phyloP scores from a whole-genome alignment of 1,284 basidiomycete genomes.

The Boletus semigastroideus region DNA sequence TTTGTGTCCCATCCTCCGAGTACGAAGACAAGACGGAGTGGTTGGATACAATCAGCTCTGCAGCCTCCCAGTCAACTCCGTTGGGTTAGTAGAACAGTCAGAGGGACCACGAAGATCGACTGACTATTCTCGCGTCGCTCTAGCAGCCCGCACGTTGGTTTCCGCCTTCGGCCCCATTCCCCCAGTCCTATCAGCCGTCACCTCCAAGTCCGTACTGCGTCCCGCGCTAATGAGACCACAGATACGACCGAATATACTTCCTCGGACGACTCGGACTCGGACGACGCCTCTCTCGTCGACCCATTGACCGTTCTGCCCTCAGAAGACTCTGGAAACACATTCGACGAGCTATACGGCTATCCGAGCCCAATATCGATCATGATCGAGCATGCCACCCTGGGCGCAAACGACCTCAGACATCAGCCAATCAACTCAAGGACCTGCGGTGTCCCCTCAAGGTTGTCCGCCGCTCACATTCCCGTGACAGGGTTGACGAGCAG shows the following conservation, averaged over 20 bases:
- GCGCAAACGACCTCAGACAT: not conserved
- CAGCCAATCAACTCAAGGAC: not conserved
- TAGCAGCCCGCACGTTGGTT: too few species aligned
- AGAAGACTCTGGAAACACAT: not conserved
- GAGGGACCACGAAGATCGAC: too few species aligned
- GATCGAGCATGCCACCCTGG: slow-evolving; percentile 16
- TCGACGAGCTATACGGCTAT: not conserved
- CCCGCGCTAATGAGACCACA: not conserved
- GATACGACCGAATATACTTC: too few species aligned
- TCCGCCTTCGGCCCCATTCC: too few species aligned
- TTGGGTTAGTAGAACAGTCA: too few species aligned
- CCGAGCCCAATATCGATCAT: slow-evolving; percentile 1
- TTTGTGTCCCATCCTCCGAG: too few species aligned
- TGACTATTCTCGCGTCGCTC: too few species aligned
- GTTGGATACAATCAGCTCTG: too few species aligned
- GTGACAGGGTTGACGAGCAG: slow-evolving; percentile 12
- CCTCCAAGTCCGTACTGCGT: slow-evolving; percentile 13
- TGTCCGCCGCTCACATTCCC: slow-evolving; percentile 5
- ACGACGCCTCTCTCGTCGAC: not conserved
- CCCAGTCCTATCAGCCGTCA: slow-evolving; percentile 6
- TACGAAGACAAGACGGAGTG: too few species aligned
- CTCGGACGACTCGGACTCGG: not conserved
- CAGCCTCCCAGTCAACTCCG: too few species aligned
- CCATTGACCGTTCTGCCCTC: not conserved
- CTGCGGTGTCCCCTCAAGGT: not conserved